Conservation (phyloP, 768 basidiomycete species). For the Strobilomyces dryophilus region DNA sequence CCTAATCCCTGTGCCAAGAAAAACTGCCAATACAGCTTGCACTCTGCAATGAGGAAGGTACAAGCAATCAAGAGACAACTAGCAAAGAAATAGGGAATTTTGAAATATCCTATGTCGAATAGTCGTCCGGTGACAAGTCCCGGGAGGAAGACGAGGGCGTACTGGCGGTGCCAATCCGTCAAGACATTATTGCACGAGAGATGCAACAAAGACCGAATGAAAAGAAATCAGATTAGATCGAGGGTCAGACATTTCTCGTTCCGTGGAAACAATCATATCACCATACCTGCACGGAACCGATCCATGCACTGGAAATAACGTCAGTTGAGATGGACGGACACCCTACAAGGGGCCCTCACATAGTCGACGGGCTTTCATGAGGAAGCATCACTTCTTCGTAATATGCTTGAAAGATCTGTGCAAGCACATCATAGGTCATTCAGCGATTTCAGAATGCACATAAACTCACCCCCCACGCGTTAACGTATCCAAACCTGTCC, state of each 20-base stretch:
- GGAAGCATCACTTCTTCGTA: constrained; percentile 54
- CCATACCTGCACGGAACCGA: constrained; percentile 67
- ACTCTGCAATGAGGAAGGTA: constrained; percentile 68
- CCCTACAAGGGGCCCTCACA: constrained; percentile 37
- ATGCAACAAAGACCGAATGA: background rate
- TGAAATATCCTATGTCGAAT: constrained; percentile 71
- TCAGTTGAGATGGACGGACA: background rate
- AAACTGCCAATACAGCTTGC: constrained; percentile 74
- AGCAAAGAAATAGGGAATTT: constrained; percentile 42
- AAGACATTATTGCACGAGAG: background rate
- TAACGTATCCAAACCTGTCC: constrained; percentile 61
- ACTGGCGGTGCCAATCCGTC: constrained; percentile 35
- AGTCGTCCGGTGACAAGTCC: constrained; percentile 62
- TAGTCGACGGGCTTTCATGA: constrained; percentile 53
- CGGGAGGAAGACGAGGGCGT: constrained; percentile 58
- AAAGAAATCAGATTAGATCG: background rate
- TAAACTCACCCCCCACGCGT: constrained; percentile 66
- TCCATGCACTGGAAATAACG: constrained; percentile 61
- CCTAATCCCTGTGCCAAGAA: constrained; percentile 69
- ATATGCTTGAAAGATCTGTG: constrained; percentile 70
- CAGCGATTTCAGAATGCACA: background rate
- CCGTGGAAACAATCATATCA: background rate
- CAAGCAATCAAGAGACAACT: constrained; percentile 49
- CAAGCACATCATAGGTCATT: background rate
- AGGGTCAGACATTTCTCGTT: background rate